Percentiles rank a stretch among this genome's conserved stretches.
Evolutionary conservation across 169 alveolate genomes (phyloP).

Genomic region (Cryptosporidium bovis): DNA sequence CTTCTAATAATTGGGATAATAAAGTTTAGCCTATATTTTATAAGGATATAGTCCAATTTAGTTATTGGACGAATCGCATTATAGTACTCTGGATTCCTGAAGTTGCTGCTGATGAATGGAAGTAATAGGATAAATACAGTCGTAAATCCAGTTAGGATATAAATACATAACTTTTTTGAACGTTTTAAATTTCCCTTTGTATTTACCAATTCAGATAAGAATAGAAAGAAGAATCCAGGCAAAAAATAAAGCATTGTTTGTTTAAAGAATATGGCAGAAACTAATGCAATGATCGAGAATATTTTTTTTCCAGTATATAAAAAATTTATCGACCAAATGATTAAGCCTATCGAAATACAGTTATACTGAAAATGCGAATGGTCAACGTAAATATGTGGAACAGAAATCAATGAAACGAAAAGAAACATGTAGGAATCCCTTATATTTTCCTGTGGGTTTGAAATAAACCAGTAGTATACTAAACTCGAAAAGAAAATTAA

Average conservation of each 20-base stretch:
- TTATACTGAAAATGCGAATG: constrained; percentile 92
- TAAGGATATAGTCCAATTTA: not conserved
- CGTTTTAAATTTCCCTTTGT: constrained; percentile 24
- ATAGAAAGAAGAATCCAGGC: constrained; percentile 82
- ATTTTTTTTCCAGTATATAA: constrained; percentile 31
- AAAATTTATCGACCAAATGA: constrained; percentile 83
- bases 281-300: constrained; percentile 26
- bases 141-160: not conserved
- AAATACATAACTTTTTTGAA: constrained; percentile 30
- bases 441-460: constrained; percentile 26
- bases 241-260: constrained; percentile 89
- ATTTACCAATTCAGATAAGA: constrained; percentile 48
- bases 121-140: not conserved
- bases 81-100: constrained; percentile 11
- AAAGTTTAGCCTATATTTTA: constrained; percentile 24
- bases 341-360: constrained; percentile 88
- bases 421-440: constrained; percentile 45
- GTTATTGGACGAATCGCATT: not conserved
- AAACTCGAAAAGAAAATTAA: constrained; percentile 82
- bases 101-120: constrained; percentile 32
- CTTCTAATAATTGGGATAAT: constrained; percentile 76
- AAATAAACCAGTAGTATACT: constrained; percentile 50
- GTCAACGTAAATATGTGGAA: constrained; percentile 87
- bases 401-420: constrained; percentile 76
- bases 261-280: constrained; percentile 86